Evolutionary conservation across 306 rosid genomes (phyloP), one percentile per base, ranked within the genome.

Genomic region (Ziziphus jujuba): DNA sequence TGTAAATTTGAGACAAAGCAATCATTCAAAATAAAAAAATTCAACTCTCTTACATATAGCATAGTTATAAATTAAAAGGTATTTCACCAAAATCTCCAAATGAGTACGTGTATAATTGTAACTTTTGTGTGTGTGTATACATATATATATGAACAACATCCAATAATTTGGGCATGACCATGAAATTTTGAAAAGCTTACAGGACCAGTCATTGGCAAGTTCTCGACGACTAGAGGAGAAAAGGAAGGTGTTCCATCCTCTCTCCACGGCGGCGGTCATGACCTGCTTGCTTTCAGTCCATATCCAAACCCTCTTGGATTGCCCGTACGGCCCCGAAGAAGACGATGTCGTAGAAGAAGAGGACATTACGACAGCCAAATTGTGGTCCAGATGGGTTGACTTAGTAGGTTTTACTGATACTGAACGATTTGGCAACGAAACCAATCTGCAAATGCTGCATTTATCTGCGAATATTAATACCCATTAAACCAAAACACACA

Each of bases 171-270:
- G 51, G 51, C 64, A 12, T 8, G 54, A 43, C 36, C 64, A 34
- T 7, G n/a, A n/a, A n/a, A n/a, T n/a, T n/a, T 9, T 16, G 56
- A 51, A 16, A 34, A 68, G 63, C 79, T 77, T 83, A 93, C 97
- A 82, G n/a, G 97, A 88, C 90, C 96, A 93, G 10, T 90, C 85
- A 75, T 60, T 21, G 59, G 91, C 91, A 44, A 93, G 93, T 25
- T 88, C 78, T 36, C 56, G 76, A 77, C 76, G 53, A 0, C 68
- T 72, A 15, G 89, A 66, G 13, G 88, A 34, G 73, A 90, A 93
- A 71, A 90, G 3, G 77, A 93, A 86, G 40, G 97, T 88, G 57
- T 74, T 79, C 97, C 98, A 88, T 69, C 96, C 97, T 75, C 97
- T 79, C 80, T 93, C 97, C 5, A 90, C 86, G n/a, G 98, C 87